Percentiles rank a stretch among this genome's conserved stretches.
These are phyloP conservation scores for Talaromyces nanjingensis DNA, from an alignment of 495 filamentous ascomycete species.

Conservation along the genomic window DNA sequence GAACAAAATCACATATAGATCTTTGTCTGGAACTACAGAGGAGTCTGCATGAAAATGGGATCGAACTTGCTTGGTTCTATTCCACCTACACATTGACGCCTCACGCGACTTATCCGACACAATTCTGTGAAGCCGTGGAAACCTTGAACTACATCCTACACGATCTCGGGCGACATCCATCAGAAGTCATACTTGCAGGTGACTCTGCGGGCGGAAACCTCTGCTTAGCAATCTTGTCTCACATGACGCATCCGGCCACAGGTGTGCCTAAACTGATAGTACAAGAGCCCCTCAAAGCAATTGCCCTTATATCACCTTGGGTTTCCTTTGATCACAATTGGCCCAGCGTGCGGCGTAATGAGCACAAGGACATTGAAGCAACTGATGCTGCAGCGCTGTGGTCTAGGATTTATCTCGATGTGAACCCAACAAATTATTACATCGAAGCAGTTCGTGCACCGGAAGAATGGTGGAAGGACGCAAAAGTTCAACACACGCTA, in stretches of 20 bases:
- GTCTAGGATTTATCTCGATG: slow-evolving; percentile 8
- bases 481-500: slow-evolving; percentile 7
- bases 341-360: slow-evolving; percentile 36
- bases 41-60: slow-evolving; percentile 5
- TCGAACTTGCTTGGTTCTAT: slow-evolving; percentile 8
- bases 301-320: slow-evolving; percentile 12
- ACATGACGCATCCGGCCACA: slow-evolving; percentile 46
- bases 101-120: slow-evolving; percentile 47
- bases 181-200: slow-evolving; percentile 36
- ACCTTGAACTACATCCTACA: slow-evolving; percentile 46
- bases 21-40: slow-evolving; percentile 8
- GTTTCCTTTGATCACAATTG: slow-evolving; percentile 11
- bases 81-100: slow-evolving; percentile 52
- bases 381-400: slow-evolving; percentile 8
- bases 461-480: slow-evolving; percentile 11
- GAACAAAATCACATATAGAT: slow-evolving; percentile 9
- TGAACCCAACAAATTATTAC: slow-evolving; percentile 9
- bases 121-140: slow-evolving; percentile 50
- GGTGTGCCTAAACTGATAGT: slow-evolving; percentile 16
- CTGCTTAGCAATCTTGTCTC: slow-evolving; percentile 36
- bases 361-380: slow-evolving; percentile 10
- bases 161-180: slow-evolving; percentile 12
- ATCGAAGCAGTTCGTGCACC: slow-evolving; percentile 12
- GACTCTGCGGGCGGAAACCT: slow-evolving; percentile 53
- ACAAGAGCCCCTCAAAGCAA: background rate